Evolutionary conservation across 352 stramenopile species (phyloP).

Genomic region (Phytophthora podocarpi): DNA sequence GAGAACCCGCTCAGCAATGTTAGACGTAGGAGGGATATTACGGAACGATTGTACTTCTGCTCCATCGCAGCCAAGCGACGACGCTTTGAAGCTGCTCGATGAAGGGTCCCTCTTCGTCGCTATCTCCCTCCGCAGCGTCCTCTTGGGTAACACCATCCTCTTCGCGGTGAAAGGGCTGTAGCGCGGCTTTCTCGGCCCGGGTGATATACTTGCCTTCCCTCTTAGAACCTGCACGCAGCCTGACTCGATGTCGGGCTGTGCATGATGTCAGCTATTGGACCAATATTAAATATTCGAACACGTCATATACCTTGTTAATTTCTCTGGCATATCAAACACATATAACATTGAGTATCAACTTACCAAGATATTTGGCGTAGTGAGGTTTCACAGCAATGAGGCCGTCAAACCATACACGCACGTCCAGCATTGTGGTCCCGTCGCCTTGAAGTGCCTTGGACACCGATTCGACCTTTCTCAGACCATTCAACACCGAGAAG

Average conservation of each 20-base stretch:
- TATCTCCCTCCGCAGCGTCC: background rate
- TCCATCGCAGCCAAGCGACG: background rate
- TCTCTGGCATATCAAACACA: too few relatives aligned
- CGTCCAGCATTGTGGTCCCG: too few relatives aligned
- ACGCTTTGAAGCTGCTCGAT: background rate
- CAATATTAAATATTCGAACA: background rate
- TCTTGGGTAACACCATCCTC: background rate
- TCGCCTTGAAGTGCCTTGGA: too few relatives aligned
- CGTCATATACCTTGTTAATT: too few relatives aligned
- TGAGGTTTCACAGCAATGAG: too few relatives aligned
- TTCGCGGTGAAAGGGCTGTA: background rate
- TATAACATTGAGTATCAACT: too few relatives aligned
- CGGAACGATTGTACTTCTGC: background rate
- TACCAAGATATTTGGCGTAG: too few relatives aligned
- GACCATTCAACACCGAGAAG: too few relatives aligned
- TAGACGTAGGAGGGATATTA: background rate
- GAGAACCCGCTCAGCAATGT: slow-evolving; percentile 1
- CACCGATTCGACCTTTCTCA: too few relatives aligned
- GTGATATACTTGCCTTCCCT: background rate
- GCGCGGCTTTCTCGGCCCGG: background rate
- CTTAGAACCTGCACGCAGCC: background rate
- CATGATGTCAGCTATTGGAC: slow-evolving; percentile 11
- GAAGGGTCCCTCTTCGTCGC: background rate
- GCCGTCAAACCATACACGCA: too few relatives aligned
- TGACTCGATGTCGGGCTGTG: slow-evolving; percentile 29